These are phyloP conservation scores for Kluyveromyces aestuarii DNA, from an alignment of 805 yeast species.

Conservation along the genomic window DNA sequence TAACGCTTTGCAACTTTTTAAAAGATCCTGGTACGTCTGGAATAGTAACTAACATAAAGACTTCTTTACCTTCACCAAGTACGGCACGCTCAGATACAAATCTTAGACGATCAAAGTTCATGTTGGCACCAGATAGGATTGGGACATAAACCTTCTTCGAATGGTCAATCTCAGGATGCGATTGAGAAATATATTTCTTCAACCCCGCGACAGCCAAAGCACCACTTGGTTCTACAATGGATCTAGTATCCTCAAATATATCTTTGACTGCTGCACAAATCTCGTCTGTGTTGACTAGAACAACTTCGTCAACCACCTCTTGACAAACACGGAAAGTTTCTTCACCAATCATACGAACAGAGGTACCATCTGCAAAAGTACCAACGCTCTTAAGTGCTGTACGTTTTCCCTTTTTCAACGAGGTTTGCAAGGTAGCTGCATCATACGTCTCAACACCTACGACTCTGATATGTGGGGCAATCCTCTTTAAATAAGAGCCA, in stretches of 20 bases:
- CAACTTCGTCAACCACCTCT: slow-evolving; percentile 80
- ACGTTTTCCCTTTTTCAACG: slow-evolving; percentile 48
- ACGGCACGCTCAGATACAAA: slow-evolving; percentile 96
- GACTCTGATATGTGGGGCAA: slow-evolving; percentile 95
- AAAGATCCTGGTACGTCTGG: slow-evolving; percentile 94
- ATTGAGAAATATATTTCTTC: slow-evolving; percentile 60
- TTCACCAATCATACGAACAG: slow-evolving; percentile 81
- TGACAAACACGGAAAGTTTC: slow-evolving; percentile 81
- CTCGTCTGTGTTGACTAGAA: slow-evolving; percentile 83
- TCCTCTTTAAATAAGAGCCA: slow-evolving; percentile 80
- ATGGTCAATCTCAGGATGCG: slow-evolving; percentile 64
- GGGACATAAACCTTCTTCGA: slow-evolving; percentile 67
- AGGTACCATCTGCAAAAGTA: slow-evolving; percentile 97
- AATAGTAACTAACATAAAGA: slow-evolving; percentile 78
- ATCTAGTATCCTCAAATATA: slow-evolving; percentile 89
- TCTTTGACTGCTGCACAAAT: slow-evolving; percentile 96
- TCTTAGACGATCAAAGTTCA: slow-evolving; percentile 94
- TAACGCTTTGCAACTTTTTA: slow-evolving; percentile 59
- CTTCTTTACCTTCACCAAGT: slow-evolving; percentile 97
- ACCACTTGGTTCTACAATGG: slow-evolving; percentile 94
- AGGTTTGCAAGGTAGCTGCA: slow-evolving; percentile 84
- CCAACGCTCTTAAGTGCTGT: slow-evolving; percentile 68
- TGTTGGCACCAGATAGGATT: slow-evolving; percentile 90
- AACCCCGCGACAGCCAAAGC: slow-evolving; percentile 94
- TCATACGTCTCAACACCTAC: slow-evolving; percentile 95